Base-by-base conservation (phyloP, 2,329 filamentous ascomycete genomes). In the Lecanoromycetidae sp. region DNA sequence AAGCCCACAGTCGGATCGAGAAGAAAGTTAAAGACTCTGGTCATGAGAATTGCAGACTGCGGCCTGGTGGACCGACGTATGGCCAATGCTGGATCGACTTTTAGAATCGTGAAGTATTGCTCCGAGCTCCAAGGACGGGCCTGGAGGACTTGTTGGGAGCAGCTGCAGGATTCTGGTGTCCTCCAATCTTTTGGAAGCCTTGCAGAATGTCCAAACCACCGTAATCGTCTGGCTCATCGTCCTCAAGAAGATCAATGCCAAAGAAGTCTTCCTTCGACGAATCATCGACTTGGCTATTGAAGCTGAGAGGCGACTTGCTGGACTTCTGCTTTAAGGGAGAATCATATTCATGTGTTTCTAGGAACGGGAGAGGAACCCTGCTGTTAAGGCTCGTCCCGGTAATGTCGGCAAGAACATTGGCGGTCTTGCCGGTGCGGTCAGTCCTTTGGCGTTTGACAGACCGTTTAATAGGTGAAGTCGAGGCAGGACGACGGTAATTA, bases 401-500 rank as follows among this genome's bases (percentile, higher is more conserved):
- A 49, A 74, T 67, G 50, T 72, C 70, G 29, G 68, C 67, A 29
- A 80, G 71, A 19, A 74, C 68, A 47, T 67, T 69, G 38, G 64
- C 63, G 22, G 70, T 69, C 12, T 70, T 71, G 45, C 62, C 69
- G 36, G 68, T 66, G 51, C 71, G 68, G 50, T 71, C 69, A 8
- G 70, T 64, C 23, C 70, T 68, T 5, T 69, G 66, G 26, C 74
- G 71, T 54, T 73, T 74, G 3, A 62, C 61, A 6, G 67, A 66
- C 36, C 69, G 71, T 61, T 77, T 79, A 53, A 72, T 67, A 1
- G 77, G 76, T 22, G 76, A 79, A 12, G 71, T 67, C 49, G 62
- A 63, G 23, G 57, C 61, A 49, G 60, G 62, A 35, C 62, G 64
- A 12, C 63, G 62, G 55, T 61, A 69, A 22, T 62, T 55, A 22